Evolutionary conservation across 192 early-diverging fungal species (phyloP).

Genomic region (Coemansia sp.): DNA sequence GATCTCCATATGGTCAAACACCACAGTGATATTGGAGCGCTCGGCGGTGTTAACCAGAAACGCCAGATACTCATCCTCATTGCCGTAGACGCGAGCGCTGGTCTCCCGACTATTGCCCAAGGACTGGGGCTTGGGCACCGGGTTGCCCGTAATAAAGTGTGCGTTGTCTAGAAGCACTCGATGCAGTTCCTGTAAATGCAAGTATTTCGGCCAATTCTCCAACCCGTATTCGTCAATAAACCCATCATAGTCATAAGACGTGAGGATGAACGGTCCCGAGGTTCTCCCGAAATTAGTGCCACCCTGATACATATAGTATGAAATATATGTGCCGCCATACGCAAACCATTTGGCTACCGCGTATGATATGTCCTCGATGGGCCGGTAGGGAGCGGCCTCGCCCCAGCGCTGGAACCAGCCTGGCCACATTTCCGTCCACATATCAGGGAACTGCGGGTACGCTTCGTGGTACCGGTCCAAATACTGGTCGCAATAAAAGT

Average conservation of each 20-base stretch:
- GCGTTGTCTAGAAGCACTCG: constrained; percentile 20
- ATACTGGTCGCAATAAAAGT: constrained; percentile 61
- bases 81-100: constrained; percentile 28
- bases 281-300: constrained; percentile 68
- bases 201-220: constrained; percentile 56
- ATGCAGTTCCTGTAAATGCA: constrained; percentile 46
- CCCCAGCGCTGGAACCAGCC: constrained; percentile 65
- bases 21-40: background rate
- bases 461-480: constrained; percentile 24
- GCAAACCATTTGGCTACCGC: constrained; percentile 61
- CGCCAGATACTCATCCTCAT: constrained; percentile 15
- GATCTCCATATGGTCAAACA: constrained; percentile 19
- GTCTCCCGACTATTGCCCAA: constrained; percentile 2
- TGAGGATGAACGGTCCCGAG: constrained; percentile 44
- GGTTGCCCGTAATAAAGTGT: constrained; percentile 17
- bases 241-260: constrained; percentile 55
- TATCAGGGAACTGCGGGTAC: constrained; percentile 54
- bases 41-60: constrained; percentile 41
- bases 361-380: constrained; percentile 62
- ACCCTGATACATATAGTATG: constrained; percentile 68
- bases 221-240: constrained; percentile 56
- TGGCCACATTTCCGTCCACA: constrained; percentile 64
- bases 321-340: constrained; percentile 59
- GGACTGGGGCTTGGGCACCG: constrained; percentile 12
- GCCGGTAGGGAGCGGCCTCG: constrained; percentile 49